Conservation (phyloP, 1,284 basidiomycete species). For the Ustilago vetiveriae region DNA sequence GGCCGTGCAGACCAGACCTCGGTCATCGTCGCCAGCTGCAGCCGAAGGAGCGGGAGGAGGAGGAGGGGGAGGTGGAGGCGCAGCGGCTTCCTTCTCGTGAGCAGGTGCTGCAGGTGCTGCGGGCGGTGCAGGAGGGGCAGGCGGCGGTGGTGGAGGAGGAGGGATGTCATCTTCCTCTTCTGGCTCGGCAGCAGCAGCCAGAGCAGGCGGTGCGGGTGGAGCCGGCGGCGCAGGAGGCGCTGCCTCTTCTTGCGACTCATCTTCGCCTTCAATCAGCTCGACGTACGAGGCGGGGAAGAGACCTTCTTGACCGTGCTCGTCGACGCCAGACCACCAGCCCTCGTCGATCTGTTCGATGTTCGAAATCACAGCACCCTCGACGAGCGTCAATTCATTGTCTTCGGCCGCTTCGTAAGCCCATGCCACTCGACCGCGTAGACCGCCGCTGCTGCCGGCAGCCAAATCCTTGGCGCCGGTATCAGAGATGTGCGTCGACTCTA, state of each 20-base stretch:
- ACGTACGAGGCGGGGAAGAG: slow-evolving; percentile 65
- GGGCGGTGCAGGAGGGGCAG: slow-evolving; percentile 37
- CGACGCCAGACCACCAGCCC: slow-evolving; percentile 66
- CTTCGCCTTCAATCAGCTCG: slow-evolving; percentile 52
- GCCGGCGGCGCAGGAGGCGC: slow-evolving; percentile 38
- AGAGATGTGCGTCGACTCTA: slow-evolving; percentile 35
- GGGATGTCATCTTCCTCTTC: slow-evolving; percentile 63
- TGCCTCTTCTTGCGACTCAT: slow-evolving; percentile 14
- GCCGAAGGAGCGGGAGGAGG: slow-evolving; percentile 12
- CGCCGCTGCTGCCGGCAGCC: slow-evolving; percentile 7
- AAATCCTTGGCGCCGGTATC: too few relatives aligned
- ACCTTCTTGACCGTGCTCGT: slow-evolving; percentile 55
- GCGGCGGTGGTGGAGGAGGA: slow-evolving; percentile 68
- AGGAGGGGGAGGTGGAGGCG: slow-evolving; percentile 39
- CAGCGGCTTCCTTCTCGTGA: slow-evolving; percentile 3
- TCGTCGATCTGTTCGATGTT: slow-evolving; percentile 63
- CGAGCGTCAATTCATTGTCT: slow-evolving; percentile 62
- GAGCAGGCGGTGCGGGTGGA: slow-evolving; percentile 32
- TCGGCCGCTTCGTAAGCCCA: slow-evolving; percentile 64
- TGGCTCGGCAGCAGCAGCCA: slow-evolving; percentile 16
- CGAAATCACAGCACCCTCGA: slow-evolving; percentile 57
- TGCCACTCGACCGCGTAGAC: slow-evolving; percentile 52
- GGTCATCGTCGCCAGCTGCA: background rate
- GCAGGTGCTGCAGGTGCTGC: slow-evolving; percentile 18
- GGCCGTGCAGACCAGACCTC: slow-evolving; percentile 50